Conservation (phyloP, 2,329 filamentous ascomycete species). For the Botrytis deweyae region DNA sequence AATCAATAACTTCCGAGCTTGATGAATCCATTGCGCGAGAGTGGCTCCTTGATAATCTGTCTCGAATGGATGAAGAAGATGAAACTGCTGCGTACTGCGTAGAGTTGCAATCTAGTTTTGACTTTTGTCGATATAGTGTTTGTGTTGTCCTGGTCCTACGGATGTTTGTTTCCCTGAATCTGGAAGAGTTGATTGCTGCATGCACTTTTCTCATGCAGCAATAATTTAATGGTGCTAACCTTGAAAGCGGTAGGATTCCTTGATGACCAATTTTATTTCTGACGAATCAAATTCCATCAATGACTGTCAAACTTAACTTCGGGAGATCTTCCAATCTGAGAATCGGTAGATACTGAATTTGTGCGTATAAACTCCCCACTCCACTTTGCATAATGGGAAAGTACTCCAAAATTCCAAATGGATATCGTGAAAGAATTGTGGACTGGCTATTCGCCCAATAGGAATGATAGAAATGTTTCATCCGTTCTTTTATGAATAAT, state of each 20-base stretch:
- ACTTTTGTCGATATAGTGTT: background rate
- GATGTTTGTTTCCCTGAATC: background rate
- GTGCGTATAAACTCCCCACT: background rate
- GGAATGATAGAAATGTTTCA: background rate
- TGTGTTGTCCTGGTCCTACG: background rate
- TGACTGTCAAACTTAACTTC: background rate
- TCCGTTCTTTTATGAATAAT: background rate
- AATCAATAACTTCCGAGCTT: conserved; percentile 33
- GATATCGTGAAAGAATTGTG: background rate
- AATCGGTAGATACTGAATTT: background rate
- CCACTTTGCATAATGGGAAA: conserved; percentile 6
- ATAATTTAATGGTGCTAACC: background rate
- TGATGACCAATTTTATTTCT: conserved; percentile 17
- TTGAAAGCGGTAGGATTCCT: background rate
- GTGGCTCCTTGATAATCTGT: background rate
- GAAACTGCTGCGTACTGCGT: background rate
- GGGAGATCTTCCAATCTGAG: conserved; percentile 17
- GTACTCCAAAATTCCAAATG: background rate
- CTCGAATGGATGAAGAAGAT: background rate
- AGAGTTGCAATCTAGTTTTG: background rate
- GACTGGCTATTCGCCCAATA: background rate
- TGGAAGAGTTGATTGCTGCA: background rate
- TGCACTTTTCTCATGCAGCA: background rate
- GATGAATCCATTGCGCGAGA: conserved; percentile 1
- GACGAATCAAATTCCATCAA: conserved; percentile 12